Evolutionary conservation across 2,329 filamentous ascomycete genomes (phyloP), one percentile per base, ranked within the genome.

Genomic region (Chlorencoelia australis): DNA sequence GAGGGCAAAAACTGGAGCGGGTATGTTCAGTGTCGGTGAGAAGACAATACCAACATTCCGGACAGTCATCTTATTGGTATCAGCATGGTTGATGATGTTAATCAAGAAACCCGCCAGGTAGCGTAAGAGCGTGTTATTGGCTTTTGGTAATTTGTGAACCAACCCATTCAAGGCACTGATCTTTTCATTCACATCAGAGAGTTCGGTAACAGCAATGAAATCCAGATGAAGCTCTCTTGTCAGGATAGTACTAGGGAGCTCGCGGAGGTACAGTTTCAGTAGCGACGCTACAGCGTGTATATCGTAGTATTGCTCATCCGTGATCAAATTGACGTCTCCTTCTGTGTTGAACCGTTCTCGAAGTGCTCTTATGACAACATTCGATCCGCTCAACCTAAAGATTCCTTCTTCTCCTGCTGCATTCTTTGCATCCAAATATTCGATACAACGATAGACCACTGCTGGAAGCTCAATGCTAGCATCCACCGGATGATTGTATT

Each of bases 31-130:
- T 0, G 91, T 96, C 1, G 91, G 91, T 11, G 91, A 94, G 59
- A 98, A 98, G 39, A 98, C 89, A 50, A 98, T 96, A 46, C 91
- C 89, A 37, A 98, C 85, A 54, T 98, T 98, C 47, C 89, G 79
- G 35, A 95, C 84, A 8, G 84, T 95, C 91, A 98, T 98, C 68
- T 95, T 96, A 66, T 98, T 98, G 44, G 82, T 68, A 50, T 84
- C 79, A 5, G 86, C 70, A 50, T 95, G 87, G 59, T 91, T 87
- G 54, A 95, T 86, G 51, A 98, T 89, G 53, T 82, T 81, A 55
- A 94, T 85, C 50, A 98, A 63, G 62, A 94, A 95, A 3, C 82
- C 76, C 31, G 89, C 84, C 37, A 98, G 66, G 45, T 93, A 87
- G 51, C 82, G 79, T 25, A 98, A 68, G 28, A 98, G 66, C 3